Conservation (phyloP, 2,329 filamentous ascomycete species). For the Monosporascus cannonballus region DNA sequence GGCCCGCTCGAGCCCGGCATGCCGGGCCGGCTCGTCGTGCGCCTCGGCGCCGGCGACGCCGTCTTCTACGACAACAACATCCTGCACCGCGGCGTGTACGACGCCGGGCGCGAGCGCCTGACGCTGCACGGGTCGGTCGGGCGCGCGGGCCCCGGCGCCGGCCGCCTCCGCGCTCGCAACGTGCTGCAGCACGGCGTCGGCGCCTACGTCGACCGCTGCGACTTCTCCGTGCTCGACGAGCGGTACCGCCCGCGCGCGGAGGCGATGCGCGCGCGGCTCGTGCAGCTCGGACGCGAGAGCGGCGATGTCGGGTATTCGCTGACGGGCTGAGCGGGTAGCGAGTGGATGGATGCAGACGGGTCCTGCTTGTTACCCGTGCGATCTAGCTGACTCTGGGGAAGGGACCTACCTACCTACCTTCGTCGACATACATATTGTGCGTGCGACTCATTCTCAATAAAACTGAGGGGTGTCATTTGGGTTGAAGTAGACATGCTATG, state of each 20-base stretch:
- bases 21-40: constrained; percentile 59
- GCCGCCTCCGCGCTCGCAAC: constrained; percentile 56
- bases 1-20: constrained; percentile 57
- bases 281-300: constrained; percentile 54
- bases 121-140: constrained; percentile 71
- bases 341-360: too few relatives aligned
- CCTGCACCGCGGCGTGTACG: constrained; percentile 65
- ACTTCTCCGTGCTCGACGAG: constrained; percentile 44
- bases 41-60: constrained; percentile 66
- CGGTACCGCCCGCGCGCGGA: constrained; percentile 45
- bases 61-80: constrained; percentile 93
- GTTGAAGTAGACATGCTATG: too few relatives aligned
- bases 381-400: too few relatives aligned
- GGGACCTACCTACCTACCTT: too few relatives aligned
- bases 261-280: constrained; percentile 56
- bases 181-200: constrained; percentile 71
- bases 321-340: constrained; percentile 35
- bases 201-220: constrained; percentile 54
- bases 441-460: too few relatives aligned
- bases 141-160: constrained; percentile 50
- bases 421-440: too few relatives aligned
- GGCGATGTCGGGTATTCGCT: constrained; percentile 60
- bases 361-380: too few relatives aligned
- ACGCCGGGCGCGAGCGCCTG: constrained; percentile 52
- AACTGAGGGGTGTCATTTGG: too few relatives aligned